Conservation (phyloP, 116 monocot genomes). For the Thalassia testudinum region DNA sequence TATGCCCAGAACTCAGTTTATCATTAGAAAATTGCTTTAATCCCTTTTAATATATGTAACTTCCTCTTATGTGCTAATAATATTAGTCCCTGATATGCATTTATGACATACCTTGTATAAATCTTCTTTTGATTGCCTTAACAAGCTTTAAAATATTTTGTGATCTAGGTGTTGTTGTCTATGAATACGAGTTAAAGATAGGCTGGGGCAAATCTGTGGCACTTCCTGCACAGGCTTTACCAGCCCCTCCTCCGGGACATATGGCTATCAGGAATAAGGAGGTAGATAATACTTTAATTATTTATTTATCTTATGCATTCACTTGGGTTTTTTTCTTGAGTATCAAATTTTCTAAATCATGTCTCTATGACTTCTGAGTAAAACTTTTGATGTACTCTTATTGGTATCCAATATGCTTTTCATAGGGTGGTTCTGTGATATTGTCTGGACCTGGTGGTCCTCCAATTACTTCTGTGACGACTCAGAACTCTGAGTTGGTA, state of each 20-base stretch:
- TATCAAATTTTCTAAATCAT: neutral
- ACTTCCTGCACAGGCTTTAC: conserved; percentile 95
- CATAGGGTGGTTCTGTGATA: conserved; percentile 78
- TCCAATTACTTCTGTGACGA: conserved; percentile 60
- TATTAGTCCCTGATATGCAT: no score
- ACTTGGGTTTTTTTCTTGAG: neutral
- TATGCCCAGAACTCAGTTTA: no score
- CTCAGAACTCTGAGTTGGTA: conserved; percentile 92
- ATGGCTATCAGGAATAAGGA: conserved; percentile 99
- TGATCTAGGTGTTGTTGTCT: conserved; percentile 74
- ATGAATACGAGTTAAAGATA: conserved; percentile 97
- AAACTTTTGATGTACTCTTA: neutral
- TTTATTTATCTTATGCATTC: neutral
- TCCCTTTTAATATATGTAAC: no score
- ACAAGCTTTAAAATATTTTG: neutral
- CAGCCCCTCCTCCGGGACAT: conserved; percentile 97
- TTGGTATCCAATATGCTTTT: conserved; percentile 1
- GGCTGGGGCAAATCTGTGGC: conserved; percentile 99
- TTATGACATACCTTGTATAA: no score
- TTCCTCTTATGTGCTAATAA: no score
- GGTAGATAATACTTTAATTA: conserved; percentile 17
- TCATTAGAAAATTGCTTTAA: no score
- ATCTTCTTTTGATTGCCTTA: no score
- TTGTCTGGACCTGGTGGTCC: conserved; percentile 81
- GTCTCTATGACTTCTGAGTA: neutral